Conservation (phyloP, 2,329 filamentous ascomycete species). For the Nemania sp. region DNA sequence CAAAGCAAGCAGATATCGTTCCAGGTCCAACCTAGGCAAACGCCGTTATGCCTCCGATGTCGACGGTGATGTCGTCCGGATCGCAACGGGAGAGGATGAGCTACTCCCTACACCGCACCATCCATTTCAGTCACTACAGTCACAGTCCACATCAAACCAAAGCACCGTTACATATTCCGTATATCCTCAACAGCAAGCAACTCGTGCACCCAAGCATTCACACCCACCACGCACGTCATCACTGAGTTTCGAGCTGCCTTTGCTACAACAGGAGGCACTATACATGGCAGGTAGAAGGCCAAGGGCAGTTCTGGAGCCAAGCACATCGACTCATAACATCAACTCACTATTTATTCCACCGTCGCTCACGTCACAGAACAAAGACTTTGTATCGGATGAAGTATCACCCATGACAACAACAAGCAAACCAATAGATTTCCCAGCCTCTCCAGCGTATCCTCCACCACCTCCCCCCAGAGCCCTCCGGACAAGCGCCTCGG, state of each 20-base stretch:
- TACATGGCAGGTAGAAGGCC: slow-evolving; percentile 44
- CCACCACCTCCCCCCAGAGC: slow-evolving; percentile 39
- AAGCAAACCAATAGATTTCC: slow-evolving; percentile 38
- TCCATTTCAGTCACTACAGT: slow-evolving; percentile 33
- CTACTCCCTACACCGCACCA: slow-evolving; percentile 38
- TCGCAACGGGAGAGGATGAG: slow-evolving; percentile 33
- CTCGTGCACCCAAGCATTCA: slow-evolving; percentile 35
- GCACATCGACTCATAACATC: slow-evolving; percentile 39
- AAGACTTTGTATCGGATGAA: slow-evolving; percentile 16
- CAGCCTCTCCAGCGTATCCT: slow-evolving; percentile 46
- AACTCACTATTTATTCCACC: slow-evolving; percentile 35
- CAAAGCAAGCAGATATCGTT: slow-evolving; percentile 38
- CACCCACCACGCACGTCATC: slow-evolving; percentile 54
- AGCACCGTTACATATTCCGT: slow-evolving; percentile 54
- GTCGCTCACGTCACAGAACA: slow-evolving; percentile 8
- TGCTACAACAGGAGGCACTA: slow-evolving; percentile 44
- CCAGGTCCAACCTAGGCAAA: slow-evolving; percentile 36
- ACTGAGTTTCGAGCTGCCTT: slow-evolving; percentile 44
- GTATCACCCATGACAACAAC: slow-evolving; percentile 11
- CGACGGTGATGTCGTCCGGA: slow-evolving; percentile 46
- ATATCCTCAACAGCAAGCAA: slow-evolving; percentile 54
- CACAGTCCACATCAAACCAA: slow-evolving; percentile 37
- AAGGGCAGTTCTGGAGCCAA: slow-evolving; percentile 39
- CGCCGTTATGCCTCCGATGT: slow-evolving; percentile 27
- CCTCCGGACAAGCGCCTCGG: slow-evolving; percentile 44